Conservation (phyloP, 352 stramenopile species). For the Stephanocyclus meneghinianus region DNA sequence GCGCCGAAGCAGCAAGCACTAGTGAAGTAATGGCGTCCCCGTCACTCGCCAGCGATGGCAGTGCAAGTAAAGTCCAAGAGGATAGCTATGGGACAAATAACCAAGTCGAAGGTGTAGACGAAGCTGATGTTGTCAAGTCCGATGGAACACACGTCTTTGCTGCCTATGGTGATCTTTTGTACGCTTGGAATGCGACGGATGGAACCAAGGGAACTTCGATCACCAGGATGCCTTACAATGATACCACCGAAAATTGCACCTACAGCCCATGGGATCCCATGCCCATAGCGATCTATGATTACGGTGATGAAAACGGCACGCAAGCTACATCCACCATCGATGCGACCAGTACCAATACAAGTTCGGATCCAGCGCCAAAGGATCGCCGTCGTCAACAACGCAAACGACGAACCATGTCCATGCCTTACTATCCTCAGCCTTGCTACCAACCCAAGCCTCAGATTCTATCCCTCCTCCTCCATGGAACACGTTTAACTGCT, state of each 20-base stretch:
- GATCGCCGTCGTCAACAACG: not conserved
- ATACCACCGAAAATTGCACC: conserved; percentile 12
- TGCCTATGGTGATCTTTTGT: conserved; percentile 53
- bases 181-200: conserved; percentile 48
- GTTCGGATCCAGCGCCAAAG: conserved; percentile 8
- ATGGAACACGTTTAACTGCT: conserved; percentile 40
- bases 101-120: conserved; percentile 56
- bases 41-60: not conserved
- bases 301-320: not conserved
- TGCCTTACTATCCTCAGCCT: conserved; percentile 12
- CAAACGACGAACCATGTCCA: conserved; percentile 4
- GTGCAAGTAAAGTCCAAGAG: conserved; percentile 18
- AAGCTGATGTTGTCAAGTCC: conserved; percentile 61
- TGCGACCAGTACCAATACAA: not conserved
- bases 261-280: not conserved
- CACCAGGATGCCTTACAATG: conserved; percentile 48
- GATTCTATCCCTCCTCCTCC: conserved; percentile 44
- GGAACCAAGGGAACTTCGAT: conserved; percentile 42
- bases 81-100: conserved; percentile 61
- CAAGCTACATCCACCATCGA: not conserved
- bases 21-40: not conserved
- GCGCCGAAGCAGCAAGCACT: not conserved
- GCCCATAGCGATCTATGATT: not conserved
- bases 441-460: conserved; percentile 52
- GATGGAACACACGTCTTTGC: conserved; percentile 44